Base-by-base conservation (phyloP, 2,329 filamentous ascomycete species). In the Colletotrichum spinosum region DNA sequence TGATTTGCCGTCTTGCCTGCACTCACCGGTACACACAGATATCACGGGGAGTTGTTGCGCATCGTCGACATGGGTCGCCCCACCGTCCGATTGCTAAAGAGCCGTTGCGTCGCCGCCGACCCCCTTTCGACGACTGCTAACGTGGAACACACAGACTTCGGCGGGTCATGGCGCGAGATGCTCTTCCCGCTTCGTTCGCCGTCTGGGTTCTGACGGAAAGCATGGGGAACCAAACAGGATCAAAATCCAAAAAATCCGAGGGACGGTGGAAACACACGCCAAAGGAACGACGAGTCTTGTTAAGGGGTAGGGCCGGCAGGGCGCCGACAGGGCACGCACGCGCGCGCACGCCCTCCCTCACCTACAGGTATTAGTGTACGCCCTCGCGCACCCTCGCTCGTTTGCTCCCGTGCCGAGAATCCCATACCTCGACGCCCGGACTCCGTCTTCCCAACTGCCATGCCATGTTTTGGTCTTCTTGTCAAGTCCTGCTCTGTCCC, bases 251-350 rank as follows among this genome's bases (percentile, higher is more conserved):
- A 33, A 15, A 34, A 11, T 39, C 34, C 52, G 42, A 44, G 48
- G 52, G 25, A 25, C 25, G 25, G 25, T 25, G 25, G 25, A 25
- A 4, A 25, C 25, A 25, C 25, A 25, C 25, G 25, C 25, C 25
- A 25, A 25, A 25, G 25, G 25, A 25, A 25, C 25, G 25, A 25
- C 25, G 4, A 25, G 25, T 25, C 25, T 25, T 25, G 25, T 25
- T 25, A 25, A 57, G 58, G 52, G 48, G 52, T 53, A 65, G 46
- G 41, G 42, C 48, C 62, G 62, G 62, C 62, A 65, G 52, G 39
- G 45, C 59, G 62, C 62, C 62, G 62, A 65, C 58, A 62, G 62
- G 50, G 62, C 52, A 65, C 62, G 62, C 50, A 64, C 61, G 56
- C 62, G 53, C 61, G 45, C 25, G 25, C 25, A 5, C 25, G 25